Base-by-base conservation (phyloP, 345 rosid species). In the Sisymbrium altissimum region DNA sequence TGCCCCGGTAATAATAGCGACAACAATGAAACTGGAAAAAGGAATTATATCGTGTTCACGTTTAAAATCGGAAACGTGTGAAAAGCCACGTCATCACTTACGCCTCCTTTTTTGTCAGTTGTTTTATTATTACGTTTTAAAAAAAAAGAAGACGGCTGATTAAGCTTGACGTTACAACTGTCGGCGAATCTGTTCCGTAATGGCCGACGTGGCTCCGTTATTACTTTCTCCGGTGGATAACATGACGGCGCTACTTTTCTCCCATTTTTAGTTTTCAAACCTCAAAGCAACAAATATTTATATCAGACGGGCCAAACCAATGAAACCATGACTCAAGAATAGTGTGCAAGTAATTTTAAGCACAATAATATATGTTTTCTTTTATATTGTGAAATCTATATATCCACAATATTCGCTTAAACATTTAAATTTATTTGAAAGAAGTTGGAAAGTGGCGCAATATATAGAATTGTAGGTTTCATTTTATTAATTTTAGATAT, bases 121-220 rank as follows among this genome's bases (percentile, higher is more conserved):
- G 44, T 52, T 75, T 54, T 11, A n/a, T 57, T 74, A 46, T 23
- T 49, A 49, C 52, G 62, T 10, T 50, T 41, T 64, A 50, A 43
- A 50, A 43, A 17, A 19, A 58, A 40, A 48, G 58, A 61, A 68
- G 79, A 5, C 65, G 65, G 59, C 70, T 63, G 58, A 61, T 63
- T 44, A 69, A 45, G 25, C 79, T 77, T 77, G 56, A 65, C 72
- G 76, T 57, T 71, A 48, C 72, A 77, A 77, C 72, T 77, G 76
- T 71, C 80, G 76, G 76, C 56, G 76, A 69, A 29, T 76, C 57
- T 55, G 18, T 8, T 4, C 79, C 17, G 70, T 76, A 23, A 53
- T 44, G 39, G 64, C 11, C 44, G 58, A 75, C 64, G 64, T 68
- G 70, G 46, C 70, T 54, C 73, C 52, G 60, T 76, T 68, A 19